A percentile compares a stretch with the other conserved stretches of the same genome.
These are phyloP conservation scores for Alternaria incomplexa DNA, from an alignment of 2,329 filamentous ascomycete species.

Conservation along the genomic window DNA sequence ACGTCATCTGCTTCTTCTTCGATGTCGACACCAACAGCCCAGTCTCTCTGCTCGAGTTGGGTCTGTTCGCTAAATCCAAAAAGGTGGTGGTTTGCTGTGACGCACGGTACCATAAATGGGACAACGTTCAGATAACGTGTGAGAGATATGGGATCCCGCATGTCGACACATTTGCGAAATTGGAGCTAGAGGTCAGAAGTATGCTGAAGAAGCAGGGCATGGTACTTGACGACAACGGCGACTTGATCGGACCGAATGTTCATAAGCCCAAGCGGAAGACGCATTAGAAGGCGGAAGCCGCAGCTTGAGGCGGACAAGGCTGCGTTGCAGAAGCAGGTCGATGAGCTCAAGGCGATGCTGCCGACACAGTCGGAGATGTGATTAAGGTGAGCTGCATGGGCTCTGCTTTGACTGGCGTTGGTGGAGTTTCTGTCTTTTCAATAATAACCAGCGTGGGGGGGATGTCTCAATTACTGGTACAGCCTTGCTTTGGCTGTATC, in stretches of 20 bases:
- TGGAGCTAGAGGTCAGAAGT: slow-evolving; percentile 47
- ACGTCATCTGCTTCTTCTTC: slow-evolving; percentile 65
- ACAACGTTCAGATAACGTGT: slow-evolving; percentile 67
- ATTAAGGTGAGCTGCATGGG: neutral
- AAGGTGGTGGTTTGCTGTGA: slow-evolving; percentile 63
- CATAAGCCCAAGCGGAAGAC: slow-evolving; percentile 3
- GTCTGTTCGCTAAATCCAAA: slow-evolving; percentile 55
- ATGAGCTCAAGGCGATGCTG: slow-evolving; percentile 4
- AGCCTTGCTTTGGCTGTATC: neutral
- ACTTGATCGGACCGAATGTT: slow-evolving; percentile 13
- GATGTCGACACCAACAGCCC: slow-evolving; percentile 60
- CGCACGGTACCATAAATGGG: slow-evolving; percentile 62
- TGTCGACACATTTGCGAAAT: slow-evolving; percentile 51
- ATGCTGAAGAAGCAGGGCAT: slow-evolving; percentile 41
- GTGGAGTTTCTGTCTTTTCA: neutral
- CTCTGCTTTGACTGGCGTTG: neutral
- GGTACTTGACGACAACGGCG: slow-evolving; percentile 21
- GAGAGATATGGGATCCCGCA: slow-evolving; percentile 52
- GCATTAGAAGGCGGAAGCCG: slow-evolving; percentile 1
- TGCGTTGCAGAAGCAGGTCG: slow-evolving; percentile 2
- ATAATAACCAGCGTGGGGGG: neutral
- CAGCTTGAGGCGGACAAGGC: slow-evolving; percentile 8
- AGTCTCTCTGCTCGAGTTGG: slow-evolving; percentile 67
- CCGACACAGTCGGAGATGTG: neutral
- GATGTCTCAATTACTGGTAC: neutral